Evolutionary conservation across 2,329 filamentous ascomycete species (phyloP).

Genomic region (Pseudophaeomoniella oleicola): DNA sequence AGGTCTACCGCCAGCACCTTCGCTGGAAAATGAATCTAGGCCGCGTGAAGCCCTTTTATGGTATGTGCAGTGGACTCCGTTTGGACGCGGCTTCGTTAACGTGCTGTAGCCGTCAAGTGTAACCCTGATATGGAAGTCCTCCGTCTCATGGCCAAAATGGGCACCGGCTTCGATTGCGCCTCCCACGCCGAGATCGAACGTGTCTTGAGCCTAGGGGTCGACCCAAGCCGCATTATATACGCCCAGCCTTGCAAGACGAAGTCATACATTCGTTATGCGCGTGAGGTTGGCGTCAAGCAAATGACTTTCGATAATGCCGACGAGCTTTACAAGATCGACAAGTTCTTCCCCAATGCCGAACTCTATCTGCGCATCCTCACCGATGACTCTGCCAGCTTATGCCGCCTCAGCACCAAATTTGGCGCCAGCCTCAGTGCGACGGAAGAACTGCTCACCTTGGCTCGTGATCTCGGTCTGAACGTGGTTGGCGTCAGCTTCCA

Average conservation of each 20-base stretch:
- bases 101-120: conserved; percentile 85
- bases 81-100: no score
- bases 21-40: conserved; percentile 93
- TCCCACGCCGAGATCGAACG: conserved; percentile 96
- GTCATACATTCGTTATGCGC: conserved; percentile 87
- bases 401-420: conserved; percentile 94
- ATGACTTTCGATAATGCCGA: conserved; percentile 99
- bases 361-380: conserved; percentile 90
- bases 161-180: conserved; percentile 94
- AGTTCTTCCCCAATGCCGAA: conserved; percentile 76
- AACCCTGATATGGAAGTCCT: conserved; percentile 88
- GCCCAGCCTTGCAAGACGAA: conserved; percentile 99
- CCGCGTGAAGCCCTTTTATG: conserved; percentile 92
- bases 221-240: conserved; percentile 89
- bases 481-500: conserved; percentile 97
- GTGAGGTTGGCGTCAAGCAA: conserved; percentile 72
- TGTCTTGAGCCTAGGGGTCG: conserved; percentile 67
- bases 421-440: conserved; percentile 79
- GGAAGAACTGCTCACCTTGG: conserved; percentile 60
- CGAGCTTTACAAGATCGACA: conserved; percentile 95
- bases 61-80: no score
- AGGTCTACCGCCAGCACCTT: conserved; percentile 96
- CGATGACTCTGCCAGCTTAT: conserved; percentile 87
- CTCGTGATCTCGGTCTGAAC: conserved; percentile 69
- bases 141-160: conserved; percentile 71